Evolutionary conservation across 352 stramenopile species (phyloP).

Genomic region (Phytophthora sansomeana): DNA sequence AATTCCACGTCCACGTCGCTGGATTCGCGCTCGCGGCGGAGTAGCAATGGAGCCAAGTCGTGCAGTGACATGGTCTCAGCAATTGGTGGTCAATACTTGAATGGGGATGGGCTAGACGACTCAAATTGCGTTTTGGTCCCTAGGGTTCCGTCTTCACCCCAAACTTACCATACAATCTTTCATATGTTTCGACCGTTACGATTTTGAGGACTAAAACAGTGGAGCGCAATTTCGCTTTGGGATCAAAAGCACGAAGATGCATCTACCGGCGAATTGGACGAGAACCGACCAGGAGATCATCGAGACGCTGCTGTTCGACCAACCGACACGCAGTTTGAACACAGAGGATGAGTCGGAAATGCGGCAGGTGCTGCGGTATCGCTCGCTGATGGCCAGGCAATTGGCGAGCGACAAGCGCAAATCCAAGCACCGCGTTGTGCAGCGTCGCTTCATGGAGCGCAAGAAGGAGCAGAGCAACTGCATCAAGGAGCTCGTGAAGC

Average conservation of each 20-base stretch:
- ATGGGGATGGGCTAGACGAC: conserved; percentile 24
- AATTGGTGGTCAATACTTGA: conserved; percentile 19
- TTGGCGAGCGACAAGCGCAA: conserved; percentile 39
- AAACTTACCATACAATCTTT: background rate
- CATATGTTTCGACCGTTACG: background rate
- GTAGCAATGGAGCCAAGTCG: conserved; percentile 26
- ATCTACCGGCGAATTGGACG: conserved; percentile 30
- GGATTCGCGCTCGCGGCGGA: conserved; percentile 27
- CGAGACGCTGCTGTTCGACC: conserved; percentile 40
- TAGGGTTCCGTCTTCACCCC: background rate
- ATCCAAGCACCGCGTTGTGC: conserved; percentile 53
- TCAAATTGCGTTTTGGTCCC: background rate
- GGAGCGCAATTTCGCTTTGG: background rate
- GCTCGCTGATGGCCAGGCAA: conserved; percentile 16
- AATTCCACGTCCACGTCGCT: conserved; percentile 31
- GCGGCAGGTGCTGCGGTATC: conserved; percentile 22
- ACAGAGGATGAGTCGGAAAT: conserved; percentile 3
- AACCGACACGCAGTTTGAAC: conserved; percentile 5
- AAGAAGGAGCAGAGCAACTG: conserved; percentile 52
- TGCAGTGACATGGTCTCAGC: conserved; percentile 28
- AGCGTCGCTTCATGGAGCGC: conserved; percentile 55
- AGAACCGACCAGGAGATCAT: conserved; percentile 54
- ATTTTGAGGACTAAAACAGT: background rate
- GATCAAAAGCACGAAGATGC: background rate
- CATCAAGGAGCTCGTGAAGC: conserved; percentile 34